A percentile compares a stretch with the other conserved stretches of the same genome.
phyloP scores from a whole-genome alignment of 176 grass and related monocot genomes.

The Poa annua region DNA sequence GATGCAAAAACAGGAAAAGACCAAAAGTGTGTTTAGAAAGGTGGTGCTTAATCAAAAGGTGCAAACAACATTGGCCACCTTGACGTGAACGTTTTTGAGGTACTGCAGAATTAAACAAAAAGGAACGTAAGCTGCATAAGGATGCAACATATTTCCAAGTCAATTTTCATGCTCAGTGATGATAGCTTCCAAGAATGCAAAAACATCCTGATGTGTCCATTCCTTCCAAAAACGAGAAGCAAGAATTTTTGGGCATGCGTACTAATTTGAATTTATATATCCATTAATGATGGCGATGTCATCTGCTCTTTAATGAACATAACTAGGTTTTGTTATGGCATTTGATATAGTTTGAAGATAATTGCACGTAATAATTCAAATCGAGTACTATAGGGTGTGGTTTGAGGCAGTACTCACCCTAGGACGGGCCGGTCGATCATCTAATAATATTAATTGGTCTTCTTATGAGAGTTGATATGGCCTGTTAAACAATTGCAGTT shows the following conservation, averaged over 20 bases:
- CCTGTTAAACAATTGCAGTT: background rate
- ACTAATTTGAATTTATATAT: background rate
- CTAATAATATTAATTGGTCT: background rate
- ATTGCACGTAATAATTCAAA: background rate
- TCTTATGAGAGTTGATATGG: background rate
- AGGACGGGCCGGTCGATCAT: background rate
- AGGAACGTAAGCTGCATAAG: background rate
- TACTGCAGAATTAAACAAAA: slow-evolving; percentile 17
- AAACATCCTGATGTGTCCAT: background rate
- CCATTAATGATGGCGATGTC: background rate
- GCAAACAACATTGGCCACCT: slow-evolving; percentile 21
- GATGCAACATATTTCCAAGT: slow-evolving; percentile 8
- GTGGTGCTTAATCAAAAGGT: slow-evolving; percentile 9
- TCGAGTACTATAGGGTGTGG: background rate
- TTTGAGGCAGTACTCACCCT: background rate
- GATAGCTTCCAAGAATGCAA: background rate
- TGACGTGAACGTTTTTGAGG: slow-evolving; percentile 1
- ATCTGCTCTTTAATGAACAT: background rate
- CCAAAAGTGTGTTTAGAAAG: background rate
- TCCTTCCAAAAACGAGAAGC: background rate
- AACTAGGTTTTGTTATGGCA: background rate
- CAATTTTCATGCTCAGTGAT: background rate
- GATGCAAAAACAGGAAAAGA: background rate
- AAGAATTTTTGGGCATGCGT: background rate
- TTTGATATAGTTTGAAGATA: background rate